A percentile compares a stretch with the other conserved stretches of the same genome.
Evolutionary conservation across 768 basidiomycete species (phyloP).

Genomic region (Lyophyllum semitale): DNA sequence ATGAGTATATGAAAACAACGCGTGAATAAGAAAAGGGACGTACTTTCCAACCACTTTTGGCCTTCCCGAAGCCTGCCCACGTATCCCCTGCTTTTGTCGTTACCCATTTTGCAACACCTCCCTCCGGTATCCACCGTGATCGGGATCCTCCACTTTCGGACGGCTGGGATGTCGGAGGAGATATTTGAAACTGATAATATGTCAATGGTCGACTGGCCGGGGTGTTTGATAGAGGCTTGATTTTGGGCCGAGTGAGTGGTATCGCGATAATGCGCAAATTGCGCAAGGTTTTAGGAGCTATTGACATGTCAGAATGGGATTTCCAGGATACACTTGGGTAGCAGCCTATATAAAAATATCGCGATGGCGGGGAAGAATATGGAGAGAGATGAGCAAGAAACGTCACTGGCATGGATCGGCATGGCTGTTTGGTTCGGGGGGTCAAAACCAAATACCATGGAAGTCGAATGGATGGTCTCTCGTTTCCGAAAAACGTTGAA

Average conservation of each 20-base stretch:
- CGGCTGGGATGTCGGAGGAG: slow-evolving; percentile 15
- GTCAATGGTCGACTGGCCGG: slow-evolving; percentile 27
- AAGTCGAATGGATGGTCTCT: no score
- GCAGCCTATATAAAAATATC: background rate
- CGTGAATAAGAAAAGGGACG: slow-evolving; percentile 18
- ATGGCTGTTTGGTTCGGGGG: background rate
- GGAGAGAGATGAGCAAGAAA: background rate
- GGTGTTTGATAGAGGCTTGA: slow-evolving; percentile 6
- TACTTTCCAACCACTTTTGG: slow-evolving; percentile 76
- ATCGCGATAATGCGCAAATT: slow-evolving; percentile 47
- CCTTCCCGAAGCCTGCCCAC: slow-evolving; percentile 73
- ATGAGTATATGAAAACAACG: background rate
- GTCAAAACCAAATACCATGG: background rate
- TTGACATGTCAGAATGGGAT: slow-evolving; percentile 18
- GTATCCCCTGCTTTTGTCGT: slow-evolving; percentile 51
- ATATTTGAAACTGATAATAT: slow-evolving; percentile 49
- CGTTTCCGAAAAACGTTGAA: no score
- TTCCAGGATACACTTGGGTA: background rate
- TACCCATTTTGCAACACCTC: slow-evolving; percentile 50
- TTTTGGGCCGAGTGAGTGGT: slow-evolving; percentile 41
- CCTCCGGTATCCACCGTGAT: slow-evolving; percentile 37
- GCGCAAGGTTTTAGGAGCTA: slow-evolving; percentile 26
- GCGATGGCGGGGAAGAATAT: background rate
- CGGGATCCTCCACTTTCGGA: slow-evolving; percentile 25
- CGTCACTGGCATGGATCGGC: slow-evolving; percentile 10